Evolutionary conservation across 768 basidiomycete genomes (phyloP).

Genomic region (Naganishia kalamii): DNA sequence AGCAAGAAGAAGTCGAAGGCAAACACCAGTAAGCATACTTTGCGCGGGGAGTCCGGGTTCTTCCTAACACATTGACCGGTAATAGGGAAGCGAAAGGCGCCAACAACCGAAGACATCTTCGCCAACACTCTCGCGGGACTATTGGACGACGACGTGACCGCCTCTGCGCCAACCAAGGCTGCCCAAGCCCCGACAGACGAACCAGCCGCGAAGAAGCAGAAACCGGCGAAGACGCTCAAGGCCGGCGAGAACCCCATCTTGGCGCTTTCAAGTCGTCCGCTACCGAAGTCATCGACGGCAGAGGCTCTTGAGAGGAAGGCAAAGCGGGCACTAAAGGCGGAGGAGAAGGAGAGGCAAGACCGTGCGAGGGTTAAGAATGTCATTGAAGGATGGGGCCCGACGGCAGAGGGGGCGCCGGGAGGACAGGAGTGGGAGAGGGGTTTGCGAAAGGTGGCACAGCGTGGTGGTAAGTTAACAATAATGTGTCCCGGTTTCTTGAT

Average conservation of each 20-base stretch:
- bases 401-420: constrained; percentile 32
- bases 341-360: constrained; percentile 46
- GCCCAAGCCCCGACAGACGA: constrained; percentile 18
- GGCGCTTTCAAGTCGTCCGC: constrained; percentile 36
- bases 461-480: constrained; percentile 42
- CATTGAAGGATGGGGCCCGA: constrained; percentile 43
- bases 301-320: constrained; percentile 41
- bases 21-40: constrained; percentile 35
- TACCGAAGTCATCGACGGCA: constrained; percentile 33
- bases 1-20: constrained; percentile 36
- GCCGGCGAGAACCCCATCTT: constrained; percentile 36
- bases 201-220: constrained; percentile 15
- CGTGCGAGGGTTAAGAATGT: constrained; percentile 44
- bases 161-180: constrained; percentile 13
- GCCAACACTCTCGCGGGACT: constrained; percentile 45
- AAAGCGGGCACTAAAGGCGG: constrained; percentile 31
- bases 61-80: not conserved
- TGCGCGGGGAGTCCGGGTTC: not conserved
- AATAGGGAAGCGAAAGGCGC: constrained; percentile 42
- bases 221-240: constrained; percentile 20
- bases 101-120: constrained; percentile 44
- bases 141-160: constrained; percentile 28
- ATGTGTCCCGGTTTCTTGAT: not conserved
- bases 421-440: constrained; percentile 46
- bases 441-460: constrained; percentile 46